Conservation (phyloP, 2,329 filamentous ascomycete genomes). For the Botrytis galanthina region DNA sequence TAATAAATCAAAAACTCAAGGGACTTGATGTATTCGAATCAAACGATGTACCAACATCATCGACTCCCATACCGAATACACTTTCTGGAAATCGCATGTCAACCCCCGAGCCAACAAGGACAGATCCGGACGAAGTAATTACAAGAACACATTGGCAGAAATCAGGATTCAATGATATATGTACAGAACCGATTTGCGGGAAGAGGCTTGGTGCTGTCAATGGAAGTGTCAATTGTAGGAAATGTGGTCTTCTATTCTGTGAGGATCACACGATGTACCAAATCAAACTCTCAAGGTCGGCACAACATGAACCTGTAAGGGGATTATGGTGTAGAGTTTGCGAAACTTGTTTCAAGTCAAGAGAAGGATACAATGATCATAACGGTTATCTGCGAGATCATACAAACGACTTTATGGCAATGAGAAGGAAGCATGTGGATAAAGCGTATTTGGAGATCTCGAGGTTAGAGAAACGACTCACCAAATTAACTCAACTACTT, state of each 20-base stretch:
- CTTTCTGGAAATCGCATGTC: constrained; percentile 40
- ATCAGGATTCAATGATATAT: constrained; percentile 69
- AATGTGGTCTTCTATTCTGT: constrained; percentile 90
- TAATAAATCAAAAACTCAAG: constrained; percentile 73
- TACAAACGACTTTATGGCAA: constrained; percentile 64
- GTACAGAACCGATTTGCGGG: constrained; percentile 83
- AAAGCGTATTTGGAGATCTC: constrained; percentile 85
- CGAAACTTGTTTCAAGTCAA: constrained; percentile 98
- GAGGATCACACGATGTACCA: constrained; percentile 99
- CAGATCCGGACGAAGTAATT: constrained; percentile 86
- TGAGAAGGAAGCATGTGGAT: constrained; percentile 77
- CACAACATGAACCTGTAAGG: constrained; percentile 82
- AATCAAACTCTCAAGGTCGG: constrained; percentile 91
- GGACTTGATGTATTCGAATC: constrained; percentile 74
- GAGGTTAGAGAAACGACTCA: constrained; percentile 85
- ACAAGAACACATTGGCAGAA: constrained; percentile 87
- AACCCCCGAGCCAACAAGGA: constrained; percentile 35
- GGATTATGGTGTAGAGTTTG: constrained; percentile 94
- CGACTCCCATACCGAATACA: constrained; percentile 36
- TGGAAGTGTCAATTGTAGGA: constrained; percentile 87
- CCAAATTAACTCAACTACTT: constrained; percentile 81
- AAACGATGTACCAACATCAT: constrained; percentile 55
- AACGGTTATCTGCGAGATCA: constrained; percentile 70
- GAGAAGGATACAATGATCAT: constrained; percentile 93
- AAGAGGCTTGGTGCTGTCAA: constrained; percentile 75